A percentile compares a stretch with the other conserved stretches of the same genome.
Evolutionary conservation across 1,139 yeast genomes (phyloP).

Genomic region (Torulaspora pretoriensis): DNA sequence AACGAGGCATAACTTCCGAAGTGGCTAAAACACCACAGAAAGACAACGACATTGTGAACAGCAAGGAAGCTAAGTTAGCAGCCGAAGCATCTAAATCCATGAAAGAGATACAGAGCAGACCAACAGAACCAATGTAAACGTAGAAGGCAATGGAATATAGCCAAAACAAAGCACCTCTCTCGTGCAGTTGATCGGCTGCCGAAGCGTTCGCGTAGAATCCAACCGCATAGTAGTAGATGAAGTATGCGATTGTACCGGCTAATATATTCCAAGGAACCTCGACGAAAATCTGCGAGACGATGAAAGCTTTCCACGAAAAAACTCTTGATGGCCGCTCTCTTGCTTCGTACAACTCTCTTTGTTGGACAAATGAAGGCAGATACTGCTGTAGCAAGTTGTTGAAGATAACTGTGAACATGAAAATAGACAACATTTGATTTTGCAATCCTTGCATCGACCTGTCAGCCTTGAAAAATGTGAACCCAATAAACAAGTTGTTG

Average conservation of each 20-base stretch:
- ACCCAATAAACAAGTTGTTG: conserved; percentile 64
- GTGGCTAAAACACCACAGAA: conserved; percentile 82
- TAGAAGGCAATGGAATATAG: conserved; percentile 52
- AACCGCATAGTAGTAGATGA: conserved; percentile 79
- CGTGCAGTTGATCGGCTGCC: conserved; percentile 48
- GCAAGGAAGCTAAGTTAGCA: conserved; percentile 58
- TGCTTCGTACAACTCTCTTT: conserved; percentile 80
- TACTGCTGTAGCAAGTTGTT: conserved; percentile 67
- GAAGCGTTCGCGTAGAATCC: conserved; percentile 60
- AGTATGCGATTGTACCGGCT: conserved; percentile 61
- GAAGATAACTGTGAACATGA: conserved; percentile 60
- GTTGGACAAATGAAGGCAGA: conserved; percentile 65
- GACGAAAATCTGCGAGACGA: conserved; percentile 57
- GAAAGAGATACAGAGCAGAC: conserved; percentile 50
- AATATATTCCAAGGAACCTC: conserved; percentile 75
- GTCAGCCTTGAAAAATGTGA: conserved; percentile 66
- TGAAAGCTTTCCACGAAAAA: conserved; percentile 58
- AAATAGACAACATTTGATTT: conserved; percentile 63
- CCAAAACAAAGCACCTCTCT: conserved; percentile 69
- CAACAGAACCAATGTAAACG: conserved; percentile 60
- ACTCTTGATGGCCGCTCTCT: conserved; percentile 79
- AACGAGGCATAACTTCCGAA: conserved; percentile 51
- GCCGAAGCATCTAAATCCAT: conserved; percentile 70
- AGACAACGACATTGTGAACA: conserved; percentile 63
- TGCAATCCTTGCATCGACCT: conserved; percentile 56